Percentiles rank a stretch among this genome's conserved stretches.
Conservation (phyloP, 108 stramenopile species). For the Skeletonema tropicum region DNA sequence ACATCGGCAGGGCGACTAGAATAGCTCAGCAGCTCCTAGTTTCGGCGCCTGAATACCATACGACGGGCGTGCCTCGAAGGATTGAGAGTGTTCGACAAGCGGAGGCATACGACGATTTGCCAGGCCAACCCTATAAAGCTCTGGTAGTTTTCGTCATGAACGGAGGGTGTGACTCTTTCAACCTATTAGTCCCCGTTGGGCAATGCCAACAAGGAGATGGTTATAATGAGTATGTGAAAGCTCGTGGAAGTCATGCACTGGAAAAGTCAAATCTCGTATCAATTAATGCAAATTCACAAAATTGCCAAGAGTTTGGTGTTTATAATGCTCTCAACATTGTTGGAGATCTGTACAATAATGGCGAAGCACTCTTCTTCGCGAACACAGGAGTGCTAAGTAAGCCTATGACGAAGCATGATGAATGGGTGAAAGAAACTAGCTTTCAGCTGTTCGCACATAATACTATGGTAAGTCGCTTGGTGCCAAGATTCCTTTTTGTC, state of each 20-base stretch:
- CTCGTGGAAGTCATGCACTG: slow-evolving; percentile 31
- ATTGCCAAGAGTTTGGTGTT: slow-evolving; percentile 22
- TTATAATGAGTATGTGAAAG: slow-evolving; percentile 37
- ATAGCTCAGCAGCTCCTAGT: slow-evolving; percentile 45
- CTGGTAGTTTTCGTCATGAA: slow-evolving; percentile 42
- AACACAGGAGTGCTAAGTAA: slow-evolving; percentile 40
- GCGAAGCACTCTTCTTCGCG: slow-evolving; percentile 19
- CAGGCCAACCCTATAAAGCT: slow-evolving; percentile 41
- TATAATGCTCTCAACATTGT: background rate
- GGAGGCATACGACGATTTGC: background rate
- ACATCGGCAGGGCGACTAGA: slow-evolving; percentile 22
- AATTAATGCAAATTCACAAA: slow-evolving; percentile 22
- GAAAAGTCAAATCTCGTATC: slow-evolving; percentile 14
- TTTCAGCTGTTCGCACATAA: slow-evolving; percentile 42
- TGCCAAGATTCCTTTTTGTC: background rate
- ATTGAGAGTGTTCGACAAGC: too few relatives aligned
- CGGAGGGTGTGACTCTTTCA: slow-evolving; percentile 55
- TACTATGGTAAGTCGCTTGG: slow-evolving; percentile 10
- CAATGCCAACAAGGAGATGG: background rate
- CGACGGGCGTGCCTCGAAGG: slow-evolving; percentile 1
- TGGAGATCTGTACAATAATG: background rate
- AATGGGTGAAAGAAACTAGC: too few relatives aligned
- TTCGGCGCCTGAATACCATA: slow-evolving; percentile 54
- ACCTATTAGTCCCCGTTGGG: slow-evolving; percentile 35
- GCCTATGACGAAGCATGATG: slow-evolving; percentile 12